phyloP scores from a whole-genome alignment of 768 basidiomycete genomes.

The Trichaptum fuscoviolaceum region DNA sequence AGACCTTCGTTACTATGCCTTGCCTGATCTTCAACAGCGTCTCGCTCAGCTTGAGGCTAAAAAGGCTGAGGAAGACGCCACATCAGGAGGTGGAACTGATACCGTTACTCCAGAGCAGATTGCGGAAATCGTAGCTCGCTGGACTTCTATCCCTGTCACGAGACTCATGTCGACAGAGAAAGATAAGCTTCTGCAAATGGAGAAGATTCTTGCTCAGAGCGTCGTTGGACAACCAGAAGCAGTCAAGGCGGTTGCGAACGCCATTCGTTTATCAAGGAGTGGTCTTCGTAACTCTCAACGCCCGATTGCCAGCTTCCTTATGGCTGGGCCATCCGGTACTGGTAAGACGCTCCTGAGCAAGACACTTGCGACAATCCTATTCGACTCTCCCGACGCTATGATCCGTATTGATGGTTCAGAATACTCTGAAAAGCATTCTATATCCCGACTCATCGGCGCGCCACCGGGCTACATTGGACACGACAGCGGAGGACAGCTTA shows the following conservation, averaged over 20 bases:
- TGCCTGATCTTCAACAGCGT: conserved; percentile 78
- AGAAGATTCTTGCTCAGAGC: conserved; percentile 67
- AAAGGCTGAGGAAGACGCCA: conserved; percentile 66
- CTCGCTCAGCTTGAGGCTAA: conserved; percentile 68
- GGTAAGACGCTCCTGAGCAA: conserved; percentile 90
- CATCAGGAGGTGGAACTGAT: conserved; percentile 46
- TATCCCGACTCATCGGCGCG: conserved; percentile 65
- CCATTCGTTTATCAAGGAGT: conserved; percentile 86
- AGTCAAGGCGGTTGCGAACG: conserved; percentile 89
- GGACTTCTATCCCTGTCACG: conserved; percentile 91
- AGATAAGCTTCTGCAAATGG: conserved; percentile 85
- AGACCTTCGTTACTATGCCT: conserved; percentile 86
- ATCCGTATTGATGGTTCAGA: conserved; percentile 91
- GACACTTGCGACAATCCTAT: conserved; percentile 87
- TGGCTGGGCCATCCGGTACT: conserved; percentile 88
- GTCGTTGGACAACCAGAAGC: conserved; percentile 92
- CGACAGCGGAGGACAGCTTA: conserved; percentile 85
- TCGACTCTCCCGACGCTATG: conserved; percentile 89
- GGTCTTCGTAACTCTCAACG: conserved; percentile 86
- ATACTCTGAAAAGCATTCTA: conserved; percentile 80
- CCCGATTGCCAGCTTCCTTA: conserved; percentile 89
- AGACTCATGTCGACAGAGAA: conserved; percentile 83
- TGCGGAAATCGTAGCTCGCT: conserved; percentile 88
- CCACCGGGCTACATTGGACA: conserved; percentile 92
- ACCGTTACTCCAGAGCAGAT: conserved; percentile 85